A percentile compares a stretch with the other conserved stretches of the same genome.
Conservation (phyloP, 2,329 filamentous ascomycete species). For the Xylariaceae sp. region DNA sequence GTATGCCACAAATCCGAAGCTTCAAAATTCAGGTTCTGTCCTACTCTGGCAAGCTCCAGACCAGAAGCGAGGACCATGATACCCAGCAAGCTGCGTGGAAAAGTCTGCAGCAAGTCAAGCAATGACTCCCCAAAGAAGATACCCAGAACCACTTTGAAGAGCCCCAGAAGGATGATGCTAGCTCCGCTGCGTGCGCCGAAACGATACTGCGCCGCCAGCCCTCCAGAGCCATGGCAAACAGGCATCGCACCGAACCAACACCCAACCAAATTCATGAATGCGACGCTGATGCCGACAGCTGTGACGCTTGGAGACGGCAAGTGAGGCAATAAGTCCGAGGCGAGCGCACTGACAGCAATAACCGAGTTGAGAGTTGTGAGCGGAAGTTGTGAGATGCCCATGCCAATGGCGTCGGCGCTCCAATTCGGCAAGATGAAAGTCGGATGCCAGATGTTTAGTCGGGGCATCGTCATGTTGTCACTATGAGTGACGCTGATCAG, state of each 20-base stretch:
- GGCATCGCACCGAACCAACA: constrained; percentile 93
- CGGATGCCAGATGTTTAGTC: constrained; percentile 57
- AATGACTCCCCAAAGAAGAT: constrained; percentile 69
- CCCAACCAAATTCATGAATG: constrained; percentile 73
- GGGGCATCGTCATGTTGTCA: constrained; percentile 39
- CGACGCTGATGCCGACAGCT: constrained; percentile 73
- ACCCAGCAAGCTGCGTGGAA: constrained; percentile 72
- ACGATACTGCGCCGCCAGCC: constrained; percentile 81
- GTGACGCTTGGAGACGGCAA: constrained; percentile 66
- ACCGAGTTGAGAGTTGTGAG: constrained; percentile 90
- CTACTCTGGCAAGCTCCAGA: constrained; percentile 79
- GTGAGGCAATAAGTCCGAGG: constrained; percentile 68
- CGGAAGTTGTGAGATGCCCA: constrained; percentile 81
- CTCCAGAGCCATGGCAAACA: constrained; percentile 87
- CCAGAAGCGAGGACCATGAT: constrained; percentile 89
- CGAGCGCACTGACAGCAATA: constrained; percentile 77
- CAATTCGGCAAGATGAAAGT: constrained; percentile 42
- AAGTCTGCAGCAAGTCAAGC: constrained; percentile 62
- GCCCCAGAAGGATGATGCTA: constrained; percentile 72
- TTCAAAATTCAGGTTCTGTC: constrained; percentile 74
- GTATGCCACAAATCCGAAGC: constrained; percentile 45
- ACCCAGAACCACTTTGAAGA: constrained; percentile 70
- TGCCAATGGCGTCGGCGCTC: constrained; percentile 40
- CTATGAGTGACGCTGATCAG: constrained; percentile 36
- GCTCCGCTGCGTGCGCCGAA: constrained; percentile 88